Evolutionary conservation across 108 stramenopile genomes (phyloP).

Genomic region (Skeletonema potamos): DNA sequence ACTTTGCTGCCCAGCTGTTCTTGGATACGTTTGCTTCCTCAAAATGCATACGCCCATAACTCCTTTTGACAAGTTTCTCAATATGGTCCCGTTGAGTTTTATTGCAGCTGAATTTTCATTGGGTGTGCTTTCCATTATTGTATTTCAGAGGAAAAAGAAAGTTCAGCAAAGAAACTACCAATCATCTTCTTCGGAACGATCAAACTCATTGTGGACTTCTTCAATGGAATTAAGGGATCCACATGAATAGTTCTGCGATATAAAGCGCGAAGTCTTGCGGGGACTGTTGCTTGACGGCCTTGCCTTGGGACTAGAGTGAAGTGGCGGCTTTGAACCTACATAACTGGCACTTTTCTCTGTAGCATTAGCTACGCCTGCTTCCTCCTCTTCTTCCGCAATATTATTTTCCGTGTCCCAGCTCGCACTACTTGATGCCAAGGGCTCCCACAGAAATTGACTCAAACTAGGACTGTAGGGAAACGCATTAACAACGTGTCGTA

Average conservation of each 20-base stretch:
- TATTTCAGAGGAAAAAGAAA: background rate
- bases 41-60: slow-evolving; percentile 62
- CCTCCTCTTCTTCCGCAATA: background rate
- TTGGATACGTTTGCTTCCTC: slow-evolving; percentile 60
- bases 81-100: slow-evolving; percentile 48
- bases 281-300: slow-evolving; percentile 6
- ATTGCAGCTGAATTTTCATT: slow-evolving; percentile 31
- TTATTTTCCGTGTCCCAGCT: background rate
- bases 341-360: background rate
- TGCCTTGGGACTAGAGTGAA: slow-evolving; percentile 20
- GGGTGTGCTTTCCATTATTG: slow-evolving; percentile 15
- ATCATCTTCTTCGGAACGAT: slow-evolving; percentile 13
- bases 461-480: slow-evolving; percentile 69
- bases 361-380: background rate
- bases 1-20: slow-evolving; percentile 47
- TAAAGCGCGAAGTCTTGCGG: slow-evolving; percentile 9
- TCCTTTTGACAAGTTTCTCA: background rate
- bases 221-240: slow-evolving; percentile 47
- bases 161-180: slow-evolving; percentile 2
- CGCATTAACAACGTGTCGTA: slow-evolving; percentile 56
- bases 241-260: slow-evolving; percentile 2
- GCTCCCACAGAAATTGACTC: slow-evolving; percentile 76
- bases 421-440: slow-evolving; percentile 30
- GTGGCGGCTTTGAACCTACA: slow-evolving; percentile 5
- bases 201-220: slow-evolving; percentile 4